Conservation (phyloP, 2,329 filamentous ascomycete genomes). For the Phyllosticta ampelicida region DNA sequence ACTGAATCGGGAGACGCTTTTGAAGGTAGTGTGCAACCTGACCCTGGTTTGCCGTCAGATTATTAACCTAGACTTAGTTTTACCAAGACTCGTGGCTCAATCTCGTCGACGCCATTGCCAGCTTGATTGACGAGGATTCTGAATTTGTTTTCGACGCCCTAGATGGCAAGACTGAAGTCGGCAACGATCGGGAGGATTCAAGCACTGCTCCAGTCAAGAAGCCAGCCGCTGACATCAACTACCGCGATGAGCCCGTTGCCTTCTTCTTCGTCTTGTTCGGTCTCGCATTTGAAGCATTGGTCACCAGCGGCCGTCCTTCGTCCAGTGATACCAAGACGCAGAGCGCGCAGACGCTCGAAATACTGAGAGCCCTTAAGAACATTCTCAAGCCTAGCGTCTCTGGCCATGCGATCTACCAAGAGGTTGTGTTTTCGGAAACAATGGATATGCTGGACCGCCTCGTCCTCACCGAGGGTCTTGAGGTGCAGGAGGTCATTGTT, state of each 20-base stretch:
- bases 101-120: conserved; percentile 92
- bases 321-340: conserved; percentile 24
- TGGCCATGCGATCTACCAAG: conserved; percentile 91
- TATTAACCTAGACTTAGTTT: conserved; percentile 43
- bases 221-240: conserved; percentile 65
- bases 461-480: conserved; percentile 78
- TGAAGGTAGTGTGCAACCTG: conserved; percentile 50
- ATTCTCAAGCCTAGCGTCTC: conserved; percentile 90
- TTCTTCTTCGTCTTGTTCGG: conserved; percentile 99
- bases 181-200: conserved; percentile 15
- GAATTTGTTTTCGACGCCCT: conserved; percentile 95
- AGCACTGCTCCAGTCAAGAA: conserved; percentile 13
- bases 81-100: conserved; percentile 97
- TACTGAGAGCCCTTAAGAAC: conserved; percentile 84
- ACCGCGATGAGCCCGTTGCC: conserved; percentile 91
- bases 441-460: conserved; percentile 92
- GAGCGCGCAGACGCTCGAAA: conserved; percentile 73
- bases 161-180: conserved; percentile 56
- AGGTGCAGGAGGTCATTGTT: conserved; percentile 85
- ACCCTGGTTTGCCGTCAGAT: neutral
- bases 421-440: conserved; percentile 90
- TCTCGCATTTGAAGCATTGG: conserved; percentile 89
- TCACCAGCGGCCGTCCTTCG: conserved; percentile 59
- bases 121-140: conserved; percentile 93
- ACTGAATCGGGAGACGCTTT: conserved; percentile 81